Base-by-base conservation (phyloP, 2,329 filamentous ascomycete genomes). In the Xylariaceae sp. region DNA sequence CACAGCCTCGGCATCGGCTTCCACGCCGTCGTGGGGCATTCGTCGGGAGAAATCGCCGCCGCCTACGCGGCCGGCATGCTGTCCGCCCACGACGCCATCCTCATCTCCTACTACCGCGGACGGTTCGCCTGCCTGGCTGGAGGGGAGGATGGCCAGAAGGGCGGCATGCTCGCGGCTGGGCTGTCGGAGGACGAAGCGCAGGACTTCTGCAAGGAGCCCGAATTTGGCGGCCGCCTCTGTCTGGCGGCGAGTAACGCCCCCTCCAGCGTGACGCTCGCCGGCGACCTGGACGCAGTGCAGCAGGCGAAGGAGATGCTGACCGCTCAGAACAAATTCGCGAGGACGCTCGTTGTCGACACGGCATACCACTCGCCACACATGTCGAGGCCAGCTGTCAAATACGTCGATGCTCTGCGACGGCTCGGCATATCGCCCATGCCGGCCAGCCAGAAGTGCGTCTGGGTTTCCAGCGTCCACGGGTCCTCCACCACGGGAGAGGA, bases 321-420 rank as follows among this genome's bases (percentile, higher is more conserved):
- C 1, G 30, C 28, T 6, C 25, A 40, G 5, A 28, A 47, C 2
- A 58, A 46, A 31, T 64, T 64, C 31, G 53, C 55, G 0, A 49
- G 60, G 2, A 9, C 54, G 0, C 48, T 72, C 5, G 42, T 45
- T 2, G 58, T 71, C 1, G 63, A 69, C 28, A 65, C 57, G 0
- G 68, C 67, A 0, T 72, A 71, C 32, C 68, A 72, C 46, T 71
- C 67, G 0, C 56, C 55, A 1, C 68, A 70, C 41, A 72, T 72
- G 67, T 31, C 45, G 1, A 36, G 17, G 15, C 47, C 61, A 1
- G 56, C 59, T 0, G 40, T 23, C 1, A 38, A 52, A 31, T 68
- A 68, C 34, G 38, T 53, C 3, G 35, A 55, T 17, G 46, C 44
- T 1, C 39, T 67, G 25, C 21, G 33, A 2, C 35, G 33, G 12